A percentile compares a stretch with the other conserved stretches of the same genome.
Evolutionary conservation across 306 rosid species (phyloP).

Genomic region (Coriaria nepalensis): DNA sequence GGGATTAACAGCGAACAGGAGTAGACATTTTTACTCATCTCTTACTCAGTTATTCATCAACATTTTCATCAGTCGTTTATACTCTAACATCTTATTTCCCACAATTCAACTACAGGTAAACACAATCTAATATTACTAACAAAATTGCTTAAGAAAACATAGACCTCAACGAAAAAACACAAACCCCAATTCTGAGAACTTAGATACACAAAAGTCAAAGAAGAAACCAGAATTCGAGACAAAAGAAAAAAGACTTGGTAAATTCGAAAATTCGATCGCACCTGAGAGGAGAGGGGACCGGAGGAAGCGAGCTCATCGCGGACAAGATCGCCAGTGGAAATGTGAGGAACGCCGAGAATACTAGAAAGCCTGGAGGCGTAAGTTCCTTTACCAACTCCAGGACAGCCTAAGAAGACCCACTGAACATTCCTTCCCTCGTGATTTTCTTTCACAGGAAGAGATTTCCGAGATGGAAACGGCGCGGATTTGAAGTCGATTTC

Average conservation of each 20-base stretch:
- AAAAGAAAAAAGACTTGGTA: not conserved
- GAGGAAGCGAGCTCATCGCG: constrained; percentile 40
- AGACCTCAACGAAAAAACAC: too few species aligned
- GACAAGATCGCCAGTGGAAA: constrained; percentile 45
- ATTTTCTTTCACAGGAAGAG: constrained; percentile 13
- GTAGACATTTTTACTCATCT: too few species aligned
- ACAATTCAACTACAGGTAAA: too few species aligned
- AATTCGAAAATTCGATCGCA: not conserved
- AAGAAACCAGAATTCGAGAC: not conserved
- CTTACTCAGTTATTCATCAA: too few species aligned
- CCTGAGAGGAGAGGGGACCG: constrained; percentile 33
- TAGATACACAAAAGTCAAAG: too few species aligned
- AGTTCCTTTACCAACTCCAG: constrained; percentile 48
- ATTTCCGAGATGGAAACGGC: constrained; percentile 2
- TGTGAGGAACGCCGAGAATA: constrained; percentile 39
- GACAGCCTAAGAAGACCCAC: constrained; percentile 42
- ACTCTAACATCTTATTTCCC: too few species aligned
- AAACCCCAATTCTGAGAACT: too few species aligned
- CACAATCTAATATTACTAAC: too few species aligned
- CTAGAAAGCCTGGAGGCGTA: constrained; percentile 34
- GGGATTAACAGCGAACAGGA: too few species aligned
- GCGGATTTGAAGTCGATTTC: constrained; percentile 19
- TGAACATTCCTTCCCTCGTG: constrained; percentile 20
- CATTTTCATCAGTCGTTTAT: too few species aligned
- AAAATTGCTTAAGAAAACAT: too few species aligned